These are phyloP conservation scores for Termitomyces sp. DNA, from an alignment of 768 basidiomycete genomes.

Conservation along the genomic window DNA sequence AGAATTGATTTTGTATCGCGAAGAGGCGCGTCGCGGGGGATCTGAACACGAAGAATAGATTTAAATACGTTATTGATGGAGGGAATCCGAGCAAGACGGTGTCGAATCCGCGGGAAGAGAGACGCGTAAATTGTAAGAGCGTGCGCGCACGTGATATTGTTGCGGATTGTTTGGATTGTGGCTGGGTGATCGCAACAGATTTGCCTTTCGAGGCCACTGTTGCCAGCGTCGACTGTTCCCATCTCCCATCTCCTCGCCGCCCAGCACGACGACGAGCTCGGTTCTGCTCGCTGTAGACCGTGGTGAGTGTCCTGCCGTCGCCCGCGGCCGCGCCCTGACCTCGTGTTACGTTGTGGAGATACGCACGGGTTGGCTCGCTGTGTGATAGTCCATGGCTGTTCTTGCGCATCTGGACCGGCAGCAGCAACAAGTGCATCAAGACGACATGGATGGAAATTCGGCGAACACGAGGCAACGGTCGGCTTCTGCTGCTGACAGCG, in stretches of 20 bases:
- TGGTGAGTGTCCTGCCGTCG: conserved; percentile 8
- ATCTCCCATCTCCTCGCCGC: conserved; percentile 14
- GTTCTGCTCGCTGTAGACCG: conserved; percentile 7
- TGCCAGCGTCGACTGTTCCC: conserved; percentile 24
- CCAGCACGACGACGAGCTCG: conserved; percentile 8
- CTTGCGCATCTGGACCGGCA: conserved; percentile 76
- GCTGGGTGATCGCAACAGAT: conserved; percentile 32
- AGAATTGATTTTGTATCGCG: background rate
- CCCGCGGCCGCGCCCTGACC: conserved; percentile 5
- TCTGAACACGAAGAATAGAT: conserved; percentile 6
- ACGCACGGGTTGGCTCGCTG: conserved; percentile 15
- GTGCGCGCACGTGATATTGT: conserved; percentile 18
- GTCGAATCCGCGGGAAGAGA: conserved; percentile 4
- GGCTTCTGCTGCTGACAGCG: conserved; percentile 52
- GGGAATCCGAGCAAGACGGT: conserved; percentile 9
- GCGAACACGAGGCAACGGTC: conserved; percentile 52
- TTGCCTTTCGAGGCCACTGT: conserved; percentile 24
- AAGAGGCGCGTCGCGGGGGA: conserved; percentile 3
- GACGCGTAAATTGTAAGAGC: background rate
- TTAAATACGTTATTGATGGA: conserved; percentile 3
- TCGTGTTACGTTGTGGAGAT: conserved; percentile 1
- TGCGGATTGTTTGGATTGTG: conserved; percentile 28
- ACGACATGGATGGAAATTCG: conserved; percentile 49
- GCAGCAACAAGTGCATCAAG: conserved; percentile 36
- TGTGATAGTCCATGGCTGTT: conserved; percentile 63